Base-by-base conservation (phyloP, 768 basidiomycete species). In the Clathrus columnatus region DNA sequence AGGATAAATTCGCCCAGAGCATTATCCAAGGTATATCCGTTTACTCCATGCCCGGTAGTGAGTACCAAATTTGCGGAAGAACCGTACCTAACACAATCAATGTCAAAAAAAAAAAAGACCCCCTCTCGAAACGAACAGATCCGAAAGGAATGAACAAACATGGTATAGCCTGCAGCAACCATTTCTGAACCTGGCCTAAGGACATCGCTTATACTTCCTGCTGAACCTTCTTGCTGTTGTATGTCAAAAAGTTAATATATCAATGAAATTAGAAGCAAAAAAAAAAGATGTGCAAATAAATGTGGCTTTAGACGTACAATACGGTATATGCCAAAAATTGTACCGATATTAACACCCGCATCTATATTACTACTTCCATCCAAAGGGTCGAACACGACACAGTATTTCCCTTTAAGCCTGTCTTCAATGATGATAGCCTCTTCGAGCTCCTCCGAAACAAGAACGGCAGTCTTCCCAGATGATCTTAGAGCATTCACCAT, bases 121-220 rank as follows among this genome's bases (percentile, higher is more conserved):
- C n/a, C n/a, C n/a, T n/a, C 23, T 23, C 28, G 10, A 8, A 47
- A 28, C 45, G 3, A 51, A 43, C 48, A 53, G 17, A 28, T 21
- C 42, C 18, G 21, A 21, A 32, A 23, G 46, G 48, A 41, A 30
- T 59, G n/a, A 6, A 69, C 84, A 66, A 67, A 91, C 93, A 95
- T 96, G 59, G 91, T 95, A 72, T 97, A 97, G 23, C 94, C 94
- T 54, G 93, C 93, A 51, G 93, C 95, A 48, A 97, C 95, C 94
- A 98, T 96, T 66, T 96, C 87, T 65, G 77, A 84, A 44, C 96
- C 96, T 14, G 96, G 93, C 61, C 91, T 79, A 56, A 99, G 77
- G 26, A 97, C 96, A 67, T 98, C 96, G 57, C 77, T 74, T 57
- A 98, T 65, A 28, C 81, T 76, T n/a, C 94, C 94, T 50, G 72